phyloP scores from a whole-genome alignment of 1,139 yeast genomes.

The Suhomyces anneliseae region DNA sequence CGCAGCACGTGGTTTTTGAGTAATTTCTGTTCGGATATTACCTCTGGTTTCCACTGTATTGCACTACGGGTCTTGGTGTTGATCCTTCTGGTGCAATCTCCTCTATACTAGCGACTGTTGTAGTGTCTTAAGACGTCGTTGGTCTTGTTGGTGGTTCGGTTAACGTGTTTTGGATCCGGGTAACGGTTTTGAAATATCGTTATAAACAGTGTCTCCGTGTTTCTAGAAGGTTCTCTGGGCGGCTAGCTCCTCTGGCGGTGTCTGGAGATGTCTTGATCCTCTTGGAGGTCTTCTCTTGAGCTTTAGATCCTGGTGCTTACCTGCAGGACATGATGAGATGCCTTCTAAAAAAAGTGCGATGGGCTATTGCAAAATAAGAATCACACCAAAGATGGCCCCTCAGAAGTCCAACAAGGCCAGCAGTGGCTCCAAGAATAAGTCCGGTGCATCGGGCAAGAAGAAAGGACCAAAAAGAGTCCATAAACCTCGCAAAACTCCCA shows the following conservation, averaged over 20 bases:
- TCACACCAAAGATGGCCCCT: neutral
- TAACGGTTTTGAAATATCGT: too few species aligned
- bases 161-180: too few species aligned
- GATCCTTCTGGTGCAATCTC: too few species aligned
- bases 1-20: too few species aligned
- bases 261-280: neutral
- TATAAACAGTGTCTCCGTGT: neutral
- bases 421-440: neutral
- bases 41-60: too few species aligned
- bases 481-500: constrained; percentile 22
- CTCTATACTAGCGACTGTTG: too few species aligned
- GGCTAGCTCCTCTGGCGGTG: too few species aligned
- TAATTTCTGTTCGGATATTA: too few species aligned
- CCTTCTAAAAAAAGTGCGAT: constrained; percentile 1
- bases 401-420: neutral
- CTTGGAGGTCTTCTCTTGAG: neutral
- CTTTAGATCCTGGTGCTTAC: neutral
- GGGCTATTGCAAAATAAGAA: neutral
- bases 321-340: neutral
- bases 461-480: constrained; percentile 12
- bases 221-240: neutral
- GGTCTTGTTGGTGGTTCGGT: too few species aligned
- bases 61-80: too few species aligned
- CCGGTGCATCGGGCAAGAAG: constrained; percentile 3
- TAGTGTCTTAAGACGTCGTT: too few species aligned